Evolutionary conservation across 73 alveolate genomes (phyloP).

Genomic region (Vitrella brassicaformis): DNA sequence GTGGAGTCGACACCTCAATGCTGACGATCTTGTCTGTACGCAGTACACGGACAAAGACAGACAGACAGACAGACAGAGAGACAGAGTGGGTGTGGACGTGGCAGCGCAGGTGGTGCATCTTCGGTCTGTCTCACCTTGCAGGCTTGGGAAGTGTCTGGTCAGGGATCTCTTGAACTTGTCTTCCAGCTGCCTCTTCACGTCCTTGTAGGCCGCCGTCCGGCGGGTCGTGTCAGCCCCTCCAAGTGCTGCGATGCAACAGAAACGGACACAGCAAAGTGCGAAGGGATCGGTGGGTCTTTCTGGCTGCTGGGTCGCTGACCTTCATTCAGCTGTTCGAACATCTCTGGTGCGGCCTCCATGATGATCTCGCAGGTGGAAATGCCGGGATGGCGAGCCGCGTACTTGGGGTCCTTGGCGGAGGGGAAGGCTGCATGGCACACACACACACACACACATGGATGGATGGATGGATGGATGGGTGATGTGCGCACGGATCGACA

Average conservation of each 20-base stretch:
- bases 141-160: no score
- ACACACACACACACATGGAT: no score
- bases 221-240: no score
- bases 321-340: slow-evolving; percentile 4
- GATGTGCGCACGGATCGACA: no score
- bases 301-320: slow-evolving; percentile 4
- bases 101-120: neutral
- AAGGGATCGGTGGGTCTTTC: no score
- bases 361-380: slow-evolving; percentile 4
- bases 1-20: slow-evolving; percentile 9
- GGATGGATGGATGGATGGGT: no score
- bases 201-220: slow-evolving; percentile 12
- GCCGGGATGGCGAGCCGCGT: slow-evolving; percentile 12
- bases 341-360: slow-evolving; percentile 8
- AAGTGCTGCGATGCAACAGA: no score
- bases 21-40: neutral
- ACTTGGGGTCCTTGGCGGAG: slow-evolving; percentile 1
- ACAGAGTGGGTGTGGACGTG: no score
- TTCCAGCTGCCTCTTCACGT: slow-evolving; percentile 15
- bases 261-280: no score
- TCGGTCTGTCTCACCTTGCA: neutral
- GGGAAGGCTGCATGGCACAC: no score
- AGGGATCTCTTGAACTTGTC: neutral
- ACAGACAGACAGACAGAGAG: no score
- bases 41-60: no score